phyloP scores from a whole-genome alignment of 1,284 basidiomycete species.

The Ustilago curta region DNA sequence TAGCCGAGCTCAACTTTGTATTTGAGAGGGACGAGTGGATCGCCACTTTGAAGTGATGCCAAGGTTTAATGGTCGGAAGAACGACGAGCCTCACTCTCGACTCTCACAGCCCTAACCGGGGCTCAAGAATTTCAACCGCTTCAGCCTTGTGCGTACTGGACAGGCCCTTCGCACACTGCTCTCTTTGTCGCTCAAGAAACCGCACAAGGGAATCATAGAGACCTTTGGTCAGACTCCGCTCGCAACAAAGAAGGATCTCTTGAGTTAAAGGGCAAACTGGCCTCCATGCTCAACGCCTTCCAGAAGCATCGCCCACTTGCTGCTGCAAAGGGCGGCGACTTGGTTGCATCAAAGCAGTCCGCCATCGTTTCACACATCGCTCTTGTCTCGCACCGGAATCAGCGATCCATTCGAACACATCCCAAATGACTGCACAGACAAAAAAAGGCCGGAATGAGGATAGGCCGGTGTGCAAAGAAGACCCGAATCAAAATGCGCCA shows the following conservation, averaged over 20 bases:
- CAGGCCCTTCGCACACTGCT: too few relatives aligned
- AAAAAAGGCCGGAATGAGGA: not conserved
- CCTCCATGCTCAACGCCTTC: not conserved
- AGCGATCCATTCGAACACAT: not conserved
- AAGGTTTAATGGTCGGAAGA: too few relatives aligned
- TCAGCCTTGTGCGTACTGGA: too few relatives aligned
- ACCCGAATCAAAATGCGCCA: not conserved
- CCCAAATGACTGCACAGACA: not conserved
- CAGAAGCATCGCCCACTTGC: not conserved
- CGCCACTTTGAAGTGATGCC: slow-evolving; percentile 5
- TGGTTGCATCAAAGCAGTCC: not conserved
- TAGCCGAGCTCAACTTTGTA: slow-evolving; percentile 21
- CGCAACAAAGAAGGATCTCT: not conserved
- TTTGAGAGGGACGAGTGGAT: slow-evolving; percentile 32
- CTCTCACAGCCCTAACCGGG: too few relatives aligned
- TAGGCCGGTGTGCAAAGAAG: not conserved
- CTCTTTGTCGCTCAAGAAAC: too few relatives aligned
- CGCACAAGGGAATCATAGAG: too few relatives aligned
- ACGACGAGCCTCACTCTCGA: too few relatives aligned
- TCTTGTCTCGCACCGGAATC: not conserved
- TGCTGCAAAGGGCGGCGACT: not conserved
- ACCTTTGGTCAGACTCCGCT: too few relatives aligned
- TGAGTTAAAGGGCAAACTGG: not conserved
- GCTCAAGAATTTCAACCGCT: too few relatives aligned
- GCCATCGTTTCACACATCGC: not conserved